Conservation (phyloP, 805 yeast species). For the Candida sithepensis region DNA sequence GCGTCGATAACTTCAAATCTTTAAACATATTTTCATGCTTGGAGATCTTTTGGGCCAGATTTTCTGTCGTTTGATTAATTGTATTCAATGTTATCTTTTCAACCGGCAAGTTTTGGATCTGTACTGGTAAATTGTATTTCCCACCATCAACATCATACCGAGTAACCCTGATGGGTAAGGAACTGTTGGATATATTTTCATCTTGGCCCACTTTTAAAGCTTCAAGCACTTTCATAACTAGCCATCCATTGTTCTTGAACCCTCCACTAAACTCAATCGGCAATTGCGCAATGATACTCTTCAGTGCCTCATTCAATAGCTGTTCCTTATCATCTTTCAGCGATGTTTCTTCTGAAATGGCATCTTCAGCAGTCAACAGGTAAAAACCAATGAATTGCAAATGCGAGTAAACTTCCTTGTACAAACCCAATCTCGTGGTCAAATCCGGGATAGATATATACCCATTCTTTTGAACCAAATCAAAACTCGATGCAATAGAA, state of each 20-base stretch:
- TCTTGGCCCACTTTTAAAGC: not conserved
- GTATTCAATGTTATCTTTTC: constrained; percentile 16
- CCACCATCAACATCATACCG: not conserved
- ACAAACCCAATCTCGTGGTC: constrained; percentile 8
- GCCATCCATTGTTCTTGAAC: not conserved
- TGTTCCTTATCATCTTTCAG: too few species aligned
- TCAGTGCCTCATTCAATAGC: too few species aligned
- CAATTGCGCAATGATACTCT: not conserved
- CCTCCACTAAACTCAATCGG: not conserved
- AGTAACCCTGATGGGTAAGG: constrained; percentile 2
- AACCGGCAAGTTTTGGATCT: constrained; percentile 13
- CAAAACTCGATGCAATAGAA: constrained; percentile 13
- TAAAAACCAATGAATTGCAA: constrained; percentile 25
- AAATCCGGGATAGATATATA: constrained; percentile 3
- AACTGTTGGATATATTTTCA: not conserved
- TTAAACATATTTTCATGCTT: not conserved
- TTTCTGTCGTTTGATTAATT: constrained; percentile 3
- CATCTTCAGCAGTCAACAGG: constrained; percentile 3
- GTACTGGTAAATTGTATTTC: not conserved
- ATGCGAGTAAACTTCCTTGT: constrained; percentile 23
- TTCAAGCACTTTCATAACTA: constrained; percentile 1
- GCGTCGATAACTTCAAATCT: constrained; percentile 3
- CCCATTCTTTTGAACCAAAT: constrained; percentile 3
- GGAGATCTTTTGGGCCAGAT: not conserved
- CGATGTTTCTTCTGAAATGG: not conserved